Evolutionary conservation across 192 early-diverging fungal species (phyloP).

Genomic region (Linnemannia hyalina): DNA sequence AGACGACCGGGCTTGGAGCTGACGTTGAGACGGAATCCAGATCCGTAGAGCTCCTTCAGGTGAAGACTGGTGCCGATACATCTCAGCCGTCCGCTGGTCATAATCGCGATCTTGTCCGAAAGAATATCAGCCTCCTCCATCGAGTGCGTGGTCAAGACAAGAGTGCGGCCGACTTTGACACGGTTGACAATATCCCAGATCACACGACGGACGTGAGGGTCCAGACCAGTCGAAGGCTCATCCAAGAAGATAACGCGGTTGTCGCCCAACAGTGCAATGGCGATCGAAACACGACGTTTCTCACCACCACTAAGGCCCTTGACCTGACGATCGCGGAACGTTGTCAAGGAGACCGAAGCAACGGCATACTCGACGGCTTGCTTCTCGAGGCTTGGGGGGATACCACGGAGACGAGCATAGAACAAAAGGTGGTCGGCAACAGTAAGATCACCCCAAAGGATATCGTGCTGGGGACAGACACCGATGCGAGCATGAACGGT

Average conservation of each 20-base stretch:
- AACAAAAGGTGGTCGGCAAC: constrained; percentile 64
- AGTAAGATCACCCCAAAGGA: constrained; percentile 62
- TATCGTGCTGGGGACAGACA: constrained; percentile 70
- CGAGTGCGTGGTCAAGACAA: constrained; percentile 73
- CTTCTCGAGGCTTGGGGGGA: constrained; percentile 34
- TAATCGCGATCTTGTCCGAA: constrained; percentile 65
- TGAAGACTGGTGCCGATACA: constrained; percentile 66
- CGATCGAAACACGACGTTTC: constrained; percentile 69
- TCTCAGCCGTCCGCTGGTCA: constrained; percentile 61
- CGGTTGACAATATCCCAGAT: constrained; percentile 70
- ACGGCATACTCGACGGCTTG: constrained; percentile 39
- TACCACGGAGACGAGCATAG: constrained; percentile 62
- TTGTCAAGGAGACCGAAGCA: constrained; percentile 45
- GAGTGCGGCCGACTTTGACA: constrained; percentile 59
- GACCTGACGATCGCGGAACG: constrained; percentile 51
- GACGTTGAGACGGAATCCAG: constrained; percentile 67
- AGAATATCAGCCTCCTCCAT: constrained; percentile 78
- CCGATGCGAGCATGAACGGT: constrained; percentile 58
- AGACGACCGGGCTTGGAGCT: constrained; percentile 14
- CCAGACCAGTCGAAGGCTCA: constrained; percentile 73
- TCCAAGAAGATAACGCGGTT: constrained; percentile 66
- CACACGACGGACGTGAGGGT: constrained; percentile 60
- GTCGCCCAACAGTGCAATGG: constrained; percentile 67
- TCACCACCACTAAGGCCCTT: constrained; percentile 67
- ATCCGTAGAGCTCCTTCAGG: constrained; percentile 67